These are phyloP conservation scores for Capsicum pubescens DNA, from an alignment of 257 asterid species.

Conservation along the genomic window DNA sequence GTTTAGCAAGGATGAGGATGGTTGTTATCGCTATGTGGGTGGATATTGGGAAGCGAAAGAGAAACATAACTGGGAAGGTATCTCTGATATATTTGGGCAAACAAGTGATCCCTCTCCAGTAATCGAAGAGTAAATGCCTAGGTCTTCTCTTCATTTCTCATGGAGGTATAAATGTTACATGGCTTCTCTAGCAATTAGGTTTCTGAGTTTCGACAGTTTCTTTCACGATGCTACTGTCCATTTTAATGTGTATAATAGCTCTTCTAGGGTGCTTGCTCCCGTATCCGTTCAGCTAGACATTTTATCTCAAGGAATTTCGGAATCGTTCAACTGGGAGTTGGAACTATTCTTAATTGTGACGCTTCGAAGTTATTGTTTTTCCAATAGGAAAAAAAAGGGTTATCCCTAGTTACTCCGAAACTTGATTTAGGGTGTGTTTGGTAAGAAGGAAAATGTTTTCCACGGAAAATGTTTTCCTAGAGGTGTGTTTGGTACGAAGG, in stretches of 20 bases:
- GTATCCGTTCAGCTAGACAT: conserved; percentile 6
- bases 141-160: conserved; percentile 13
- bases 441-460: too few species aligned
- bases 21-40: conserved; percentile 71
- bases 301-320: not conserved
- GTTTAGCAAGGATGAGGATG: conserved; percentile 87
- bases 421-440: too few species aligned
- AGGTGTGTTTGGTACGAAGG: too few species aligned
- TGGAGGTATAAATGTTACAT: not conserved
- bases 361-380: not conserved
- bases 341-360: not conserved
- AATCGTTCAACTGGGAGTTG: conserved; percentile 4
- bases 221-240: not conserved
- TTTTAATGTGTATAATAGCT: conserved; percentile 22
- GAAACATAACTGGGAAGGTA: conserved; percentile 74
- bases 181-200: conserved; percentile 7
- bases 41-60: conserved; percentile 98
- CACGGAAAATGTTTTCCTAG: too few species aligned
- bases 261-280: conserved; percentile 8
- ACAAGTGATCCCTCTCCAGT: conserved; percentile 47
- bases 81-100: conserved; percentile 77
- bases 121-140: conserved; percentile 20
- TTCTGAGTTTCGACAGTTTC: not conserved
- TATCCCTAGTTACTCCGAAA: not conserved
- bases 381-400: not conserved